Conservation (phyloP, 139 green algal genomes). For the Yamagishiella unicocca region DNA sequence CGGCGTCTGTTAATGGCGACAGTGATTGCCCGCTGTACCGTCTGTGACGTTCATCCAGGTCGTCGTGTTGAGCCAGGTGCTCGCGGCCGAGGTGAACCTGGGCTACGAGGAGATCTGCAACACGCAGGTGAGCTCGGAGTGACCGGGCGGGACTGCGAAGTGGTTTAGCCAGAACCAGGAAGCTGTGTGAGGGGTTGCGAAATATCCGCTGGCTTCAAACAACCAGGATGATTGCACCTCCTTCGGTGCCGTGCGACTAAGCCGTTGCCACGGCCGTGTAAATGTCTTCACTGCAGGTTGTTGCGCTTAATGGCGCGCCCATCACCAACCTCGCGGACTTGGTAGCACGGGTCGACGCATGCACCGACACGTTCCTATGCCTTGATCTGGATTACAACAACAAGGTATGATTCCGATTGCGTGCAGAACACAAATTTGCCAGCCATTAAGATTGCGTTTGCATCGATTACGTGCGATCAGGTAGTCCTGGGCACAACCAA, state of each 20-base stretch:
- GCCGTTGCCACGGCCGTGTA: too few relatives aligned
- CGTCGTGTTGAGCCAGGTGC: slow-evolving; percentile 75
- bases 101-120: slow-evolving; percentile 93
- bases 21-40: neutral
- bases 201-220: too few relatives aligned
- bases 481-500: slow-evolving; percentile 60
- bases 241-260: too few relatives aligned
- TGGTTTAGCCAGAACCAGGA: too few relatives aligned
- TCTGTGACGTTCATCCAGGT: slow-evolving; percentile 16
- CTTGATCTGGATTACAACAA: slow-evolving; percentile 86
- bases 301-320: slow-evolving; percentile 73
- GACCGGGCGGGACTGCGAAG: too few relatives aligned
- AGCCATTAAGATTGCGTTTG: neutral
- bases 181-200: too few relatives aligned
- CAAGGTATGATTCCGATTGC: slow-evolving; percentile 63
- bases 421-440: too few relatives aligned
- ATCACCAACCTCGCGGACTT: slow-evolving; percentile 82
- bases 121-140: slow-evolving; percentile 64
- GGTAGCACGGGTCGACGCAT: slow-evolving; percentile 68
- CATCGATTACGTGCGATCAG: neutral
- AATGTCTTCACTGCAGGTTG: slow-evolving; percentile 64
- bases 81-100: slow-evolving; percentile 84
- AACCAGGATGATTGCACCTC: too few relatives aligned
- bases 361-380: slow-evolving; percentile 65
- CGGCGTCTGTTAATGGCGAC: neutral